Evolutionary conservation across 306 rosid genomes (phyloP), one percentile per base, ranked within the genome.

Genomic region (Phaseolus lunatus): DNA sequence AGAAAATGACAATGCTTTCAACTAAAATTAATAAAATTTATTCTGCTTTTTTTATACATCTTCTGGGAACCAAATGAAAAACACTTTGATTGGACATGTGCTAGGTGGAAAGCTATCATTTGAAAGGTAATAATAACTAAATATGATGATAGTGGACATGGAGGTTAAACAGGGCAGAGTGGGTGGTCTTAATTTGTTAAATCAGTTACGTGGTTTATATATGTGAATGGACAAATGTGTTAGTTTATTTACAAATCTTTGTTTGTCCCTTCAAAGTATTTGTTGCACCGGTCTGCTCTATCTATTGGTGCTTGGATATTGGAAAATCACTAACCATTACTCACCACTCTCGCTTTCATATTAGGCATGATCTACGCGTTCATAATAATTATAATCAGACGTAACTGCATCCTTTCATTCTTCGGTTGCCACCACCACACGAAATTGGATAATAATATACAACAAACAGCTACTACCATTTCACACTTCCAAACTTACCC

Each of bases 361-460:
- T 29, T 39, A 53, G 18, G 45, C 27, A 70, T 44, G 6, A 50
- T 65, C 41, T 15, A 73, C 63, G 54, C 79, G 75, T 45, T 66
- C 24, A 48, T 54, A 15, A 15, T 22, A 2, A 80, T 67, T 57
- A 70, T 78, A 24, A 77, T 53, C 20, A 26, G 39, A 43, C 70
- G 48, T 78, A 44, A 39, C 35, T 27, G 26, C 70, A 57, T 27
- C 49, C 72, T 62, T 49, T 18, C 29, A 59, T 73, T 65, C 79
- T 65, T 16, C 23, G 47, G 1, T 19, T 72, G 83, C 83, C 83
- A 79, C 83, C 49, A 71, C 15, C 7, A 72, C 78, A 41, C 83
- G 27, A 72, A 64, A 41, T 70, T 27, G 49, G 43, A 53, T 52
- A 20, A 58, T 70, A 45, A 64, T 23, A 63, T n/a, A 19, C 2